These are phyloP conservation scores for Diaporthe citrichinensis DNA, from an alignment of 2,329 filamentous ascomycete genomes.

Conservation along the genomic window DNA sequence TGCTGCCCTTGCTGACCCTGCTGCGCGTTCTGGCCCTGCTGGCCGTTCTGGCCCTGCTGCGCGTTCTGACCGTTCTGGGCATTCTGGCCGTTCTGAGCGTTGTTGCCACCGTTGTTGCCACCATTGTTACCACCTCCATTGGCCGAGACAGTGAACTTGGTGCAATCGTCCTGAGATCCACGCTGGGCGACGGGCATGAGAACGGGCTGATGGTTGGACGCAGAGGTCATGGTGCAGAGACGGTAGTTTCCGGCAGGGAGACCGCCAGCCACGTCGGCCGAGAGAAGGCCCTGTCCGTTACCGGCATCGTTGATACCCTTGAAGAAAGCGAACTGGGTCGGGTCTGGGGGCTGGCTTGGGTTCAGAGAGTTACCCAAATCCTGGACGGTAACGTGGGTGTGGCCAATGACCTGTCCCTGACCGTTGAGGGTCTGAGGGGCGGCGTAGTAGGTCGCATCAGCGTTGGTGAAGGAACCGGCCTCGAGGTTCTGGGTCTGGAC, in stretches of 20 bases:
- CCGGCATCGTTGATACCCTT: constrained; percentile 53
- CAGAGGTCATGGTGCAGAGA: constrained; percentile 54
- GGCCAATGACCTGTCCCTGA: constrained; percentile 67
- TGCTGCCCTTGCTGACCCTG: not conserved
- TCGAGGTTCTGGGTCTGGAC: constrained; percentile 67
- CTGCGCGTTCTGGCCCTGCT: not conserved
- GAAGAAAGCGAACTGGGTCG: constrained; percentile 59
- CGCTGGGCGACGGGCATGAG: constrained; percentile 56
- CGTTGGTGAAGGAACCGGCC: constrained; percentile 73
- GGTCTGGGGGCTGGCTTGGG: constrained; percentile 65
- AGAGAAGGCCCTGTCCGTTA: constrained; percentile 51
- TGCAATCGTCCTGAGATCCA: constrained; percentile 58
- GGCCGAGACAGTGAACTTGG: constrained; percentile 52
- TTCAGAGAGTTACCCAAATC: constrained; percentile 66
- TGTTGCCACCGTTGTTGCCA: constrained; percentile 41
- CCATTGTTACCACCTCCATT: constrained; percentile 24
- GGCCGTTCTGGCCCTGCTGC: not conserved
- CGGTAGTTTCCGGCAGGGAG: constrained; percentile 56
- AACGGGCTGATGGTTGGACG: constrained; percentile 56
- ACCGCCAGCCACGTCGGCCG: constrained; percentile 50
- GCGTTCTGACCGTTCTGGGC: constrained; percentile 33
- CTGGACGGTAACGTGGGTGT: constrained; percentile 73
- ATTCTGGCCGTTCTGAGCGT: constrained; percentile 39
- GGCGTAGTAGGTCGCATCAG: constrained; percentile 71
- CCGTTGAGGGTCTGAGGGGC: constrained; percentile 68